A percentile compares a stretch with the other conserved stretches of the same genome.
phyloP scores from a whole-genome alignment of 2,329 filamentous ascomycete species.

The Aspergillus fischeri region DNA sequence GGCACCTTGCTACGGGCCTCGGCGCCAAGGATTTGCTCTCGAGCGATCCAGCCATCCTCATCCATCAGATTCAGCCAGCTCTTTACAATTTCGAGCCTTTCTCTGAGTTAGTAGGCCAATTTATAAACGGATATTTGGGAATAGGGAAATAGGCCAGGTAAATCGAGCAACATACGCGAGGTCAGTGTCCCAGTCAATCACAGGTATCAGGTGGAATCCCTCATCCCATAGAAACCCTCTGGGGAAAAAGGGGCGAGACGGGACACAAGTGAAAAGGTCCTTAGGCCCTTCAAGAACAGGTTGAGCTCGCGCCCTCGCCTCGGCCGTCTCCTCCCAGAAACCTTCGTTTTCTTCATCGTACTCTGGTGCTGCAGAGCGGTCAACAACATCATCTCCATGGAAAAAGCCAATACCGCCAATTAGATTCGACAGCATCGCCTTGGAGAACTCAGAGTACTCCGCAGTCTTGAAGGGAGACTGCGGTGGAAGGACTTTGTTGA shows the following conservation, averaged over 20 bases:
- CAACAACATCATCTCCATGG: constrained; percentile 79
- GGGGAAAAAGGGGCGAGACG: constrained; percentile 92
- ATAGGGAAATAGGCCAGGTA: neutral
- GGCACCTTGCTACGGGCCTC: constrained; percentile 96
- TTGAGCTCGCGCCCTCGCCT: constrained; percentile 65
- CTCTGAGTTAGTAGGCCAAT: constrained; percentile 13
- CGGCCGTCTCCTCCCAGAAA: constrained; percentile 89
- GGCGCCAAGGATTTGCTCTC: constrained; percentile 87
- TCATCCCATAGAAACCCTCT: constrained; percentile 98
- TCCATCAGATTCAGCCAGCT: constrained; percentile 98
- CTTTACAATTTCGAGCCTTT: constrained; percentile 71
- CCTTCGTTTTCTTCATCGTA: constrained; percentile 94
- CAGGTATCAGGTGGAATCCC: constrained; percentile 87
- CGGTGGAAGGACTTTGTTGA: constrained; percentile 66
- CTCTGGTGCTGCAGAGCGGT: constrained; percentile 84
- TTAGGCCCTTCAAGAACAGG: constrained; percentile 74
- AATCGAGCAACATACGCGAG: constrained; percentile 52
- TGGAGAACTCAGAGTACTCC: constrained; percentile 74
- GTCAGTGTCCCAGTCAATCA: constrained; percentile 92
- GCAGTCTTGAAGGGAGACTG: constrained; percentile 69
- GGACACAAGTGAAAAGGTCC: constrained; percentile 86
- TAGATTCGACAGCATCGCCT: constrained; percentile 90
- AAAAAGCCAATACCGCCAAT: constrained; percentile 95
- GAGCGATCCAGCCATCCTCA: constrained; percentile 93
- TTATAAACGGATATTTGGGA: neutral